Percentiles rank a stretch among this genome's conserved stretches.
phyloP scores from a whole-genome alignment of 2,329 filamentous ascomycete genomes.

The Sphaerulina vaccinii region DNA sequence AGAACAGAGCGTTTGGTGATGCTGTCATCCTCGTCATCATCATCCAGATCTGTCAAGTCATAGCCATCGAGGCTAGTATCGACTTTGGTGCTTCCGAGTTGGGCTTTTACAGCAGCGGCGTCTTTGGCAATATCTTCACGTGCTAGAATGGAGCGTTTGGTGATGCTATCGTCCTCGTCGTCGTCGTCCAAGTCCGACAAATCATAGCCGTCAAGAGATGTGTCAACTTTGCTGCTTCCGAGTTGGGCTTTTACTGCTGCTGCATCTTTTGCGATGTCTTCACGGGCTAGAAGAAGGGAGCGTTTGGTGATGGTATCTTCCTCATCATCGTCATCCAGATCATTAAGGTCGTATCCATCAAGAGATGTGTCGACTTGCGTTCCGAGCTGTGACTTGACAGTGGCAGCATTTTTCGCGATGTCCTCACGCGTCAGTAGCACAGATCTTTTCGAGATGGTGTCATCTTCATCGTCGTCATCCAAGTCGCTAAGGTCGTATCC shows the following conservation, averaged over 20 bases:
- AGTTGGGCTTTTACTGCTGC: conserved; percentile 2
- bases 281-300: background rate
- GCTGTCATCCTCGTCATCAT: background rate
- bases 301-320: background rate
- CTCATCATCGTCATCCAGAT: conserved; percentile 1
- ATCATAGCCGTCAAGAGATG: conserved; percentile 14
- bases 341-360: conserved; percentile 12
- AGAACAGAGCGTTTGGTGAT: background rate
- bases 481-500: conserved; percentile 11
- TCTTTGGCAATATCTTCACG: background rate
- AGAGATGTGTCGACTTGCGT: conserved; percentile 5
- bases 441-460: background rate
- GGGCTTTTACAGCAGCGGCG: background rate
- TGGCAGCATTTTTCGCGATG: background rate
- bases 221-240: conserved; percentile 4
- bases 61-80: conserved; percentile 12
- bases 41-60: background rate
- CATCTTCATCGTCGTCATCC: conserved; percentile 1
- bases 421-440: background rate
- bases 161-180: background rate
- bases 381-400: conserved; percentile 3
- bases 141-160: background rate
- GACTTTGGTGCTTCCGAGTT: conserved; percentile 6
- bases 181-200: conserved; percentile 4
- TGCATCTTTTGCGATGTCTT: background rate